Evolutionary conservation across 2,329 filamentous ascomycete genomes (phyloP), one percentile per base, ranked within the genome.

Genomic region (Colletotrichum echinochloae): DNA sequence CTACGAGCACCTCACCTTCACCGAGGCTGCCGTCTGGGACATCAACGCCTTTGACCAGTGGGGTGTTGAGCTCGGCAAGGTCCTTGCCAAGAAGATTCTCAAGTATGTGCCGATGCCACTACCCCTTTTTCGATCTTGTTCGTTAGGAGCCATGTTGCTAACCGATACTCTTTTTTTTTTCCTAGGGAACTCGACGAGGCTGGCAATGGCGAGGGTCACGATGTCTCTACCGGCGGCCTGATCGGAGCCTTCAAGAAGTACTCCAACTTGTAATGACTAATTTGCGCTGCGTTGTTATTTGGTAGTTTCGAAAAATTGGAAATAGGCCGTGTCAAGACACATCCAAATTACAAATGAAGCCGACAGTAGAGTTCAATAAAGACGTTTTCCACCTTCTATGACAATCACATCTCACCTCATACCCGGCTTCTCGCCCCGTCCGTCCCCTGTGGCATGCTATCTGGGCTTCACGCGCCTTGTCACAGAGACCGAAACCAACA

Each of bases 1-100:
- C 89, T 99, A 99, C 84, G 96, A 99, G 88, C 96, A 99, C 85
- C 85, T 98, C 72, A 98, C 96, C 66, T 99, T 99, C 83, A 97
- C 94, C 46, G 96, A 99, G 85, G 96, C 96, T 77, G 95, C 95
- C 62, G 88, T 99, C 80, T 99, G 96, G 96, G 97, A 98, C 85
- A 97, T 99, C 87, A 99, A 99, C 90, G 94, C 92, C 79, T 99
- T 98, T 80, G 96, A 99, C 85, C 96, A 99, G 87, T 99, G 96
- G 96, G 96, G 96, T 84, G 96, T 99, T 54, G 96, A 99, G 88
- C 87, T 99, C 73, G 96, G 96, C 82, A 99, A 99, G 91, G 91
- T 92, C 49, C 86, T 99, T 75, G 96, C 96, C 72, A 98, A 95
- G 91, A 95, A 94, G 85, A 94, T 95, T 74, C 91, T 94, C 76